Percentiles rank a stretch among this genome's conserved stretches.
Conservation (phyloP, 257 asterid genomes). For the Capsicum chinense region DNA sequence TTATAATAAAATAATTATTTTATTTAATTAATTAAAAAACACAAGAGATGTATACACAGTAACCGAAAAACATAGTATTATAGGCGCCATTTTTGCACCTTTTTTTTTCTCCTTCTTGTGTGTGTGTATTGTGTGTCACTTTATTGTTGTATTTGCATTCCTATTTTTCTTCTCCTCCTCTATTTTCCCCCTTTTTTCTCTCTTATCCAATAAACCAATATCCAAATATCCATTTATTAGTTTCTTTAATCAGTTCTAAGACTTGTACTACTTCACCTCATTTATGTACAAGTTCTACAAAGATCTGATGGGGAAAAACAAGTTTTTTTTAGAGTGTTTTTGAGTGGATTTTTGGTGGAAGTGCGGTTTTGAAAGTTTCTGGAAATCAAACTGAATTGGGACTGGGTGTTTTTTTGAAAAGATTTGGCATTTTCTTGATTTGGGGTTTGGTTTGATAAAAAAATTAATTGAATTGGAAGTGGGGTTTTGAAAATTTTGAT, state of each 20-base stretch:
- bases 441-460: too few relatives aligned
- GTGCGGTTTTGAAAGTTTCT: too few relatives aligned
- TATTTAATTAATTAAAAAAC: too few relatives aligned
- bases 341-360: too few relatives aligned
- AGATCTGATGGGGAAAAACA: not conserved
- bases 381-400: too few relatives aligned
- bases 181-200: conserved; percentile 22
- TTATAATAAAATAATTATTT: too few relatives aligned
- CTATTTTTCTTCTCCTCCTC: conserved; percentile 33
- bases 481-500: too few relatives aligned
- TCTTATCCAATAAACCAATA: conserved; percentile 27
- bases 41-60: not conserved
- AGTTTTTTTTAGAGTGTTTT: too few relatives aligned
- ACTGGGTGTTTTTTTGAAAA: too few relatives aligned
- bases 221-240: not conserved
- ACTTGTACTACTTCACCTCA: conserved; percentile 28
- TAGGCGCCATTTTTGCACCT: conserved; percentile 45
- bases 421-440: too few relatives aligned
- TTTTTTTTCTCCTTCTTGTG: conserved; percentile 27
- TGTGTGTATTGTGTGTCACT: not conserved
- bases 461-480: too few relatives aligned
- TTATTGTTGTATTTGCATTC: not conserved
- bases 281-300: not conserved
- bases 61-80: conserved; percentile 26
- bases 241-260: not conserved